These are phyloP conservation scores for Drechslera avenae DNA, from an alignment of 2,329 filamentous ascomycete genomes.

Conservation along the genomic window DNA sequence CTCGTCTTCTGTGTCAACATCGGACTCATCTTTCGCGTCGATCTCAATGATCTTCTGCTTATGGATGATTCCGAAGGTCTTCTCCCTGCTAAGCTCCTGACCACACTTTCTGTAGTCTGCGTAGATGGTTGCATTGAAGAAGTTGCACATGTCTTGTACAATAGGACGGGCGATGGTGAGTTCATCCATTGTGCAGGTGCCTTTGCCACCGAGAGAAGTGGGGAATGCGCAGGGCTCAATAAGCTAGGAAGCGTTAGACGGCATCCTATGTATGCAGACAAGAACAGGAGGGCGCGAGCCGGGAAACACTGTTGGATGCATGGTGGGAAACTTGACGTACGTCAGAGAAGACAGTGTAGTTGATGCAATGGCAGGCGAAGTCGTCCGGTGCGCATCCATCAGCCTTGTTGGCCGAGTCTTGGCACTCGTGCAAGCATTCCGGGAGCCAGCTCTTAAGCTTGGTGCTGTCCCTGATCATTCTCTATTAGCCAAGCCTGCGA, in stretches of 20 bases:
- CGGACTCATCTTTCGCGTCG: background rate
- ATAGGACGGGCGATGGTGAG: slow-evolving; percentile 22
- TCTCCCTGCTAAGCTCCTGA: slow-evolving; percentile 22
- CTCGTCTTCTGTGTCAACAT: background rate
- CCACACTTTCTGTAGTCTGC: slow-evolving; percentile 18
- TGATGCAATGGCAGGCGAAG: slow-evolving; percentile 31
- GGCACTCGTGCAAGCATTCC: slow-evolving; percentile 24
- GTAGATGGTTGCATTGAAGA: slow-evolving; percentile 34
- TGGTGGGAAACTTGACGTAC: slow-evolving; percentile 10
- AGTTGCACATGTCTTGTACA: slow-evolving; percentile 31
- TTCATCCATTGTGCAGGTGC: slow-evolving; percentile 20
- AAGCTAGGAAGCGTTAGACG: slow-evolving; percentile 9
- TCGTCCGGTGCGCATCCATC: slow-evolving; percentile 32
- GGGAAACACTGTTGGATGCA: no score
- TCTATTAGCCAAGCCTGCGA: background rate
- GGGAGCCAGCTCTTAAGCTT: slow-evolving; percentile 19
- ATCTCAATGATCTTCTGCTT: slow-evolving; percentile 11
- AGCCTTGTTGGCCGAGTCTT: slow-evolving; percentile 20
- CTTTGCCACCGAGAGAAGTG: slow-evolving; percentile 10
- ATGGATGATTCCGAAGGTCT: slow-evolving; percentile 23
- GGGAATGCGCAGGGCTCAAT: slow-evolving; percentile 29
- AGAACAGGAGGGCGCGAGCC: no score
- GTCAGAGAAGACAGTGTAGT: slow-evolving; percentile 26
- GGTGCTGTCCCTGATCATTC: slow-evolving; percentile 15
- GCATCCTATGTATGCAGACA: background rate